phyloP scores from a whole-genome alignment of 106 monocot genomes.

The Iris macrosiphon region DNA sequence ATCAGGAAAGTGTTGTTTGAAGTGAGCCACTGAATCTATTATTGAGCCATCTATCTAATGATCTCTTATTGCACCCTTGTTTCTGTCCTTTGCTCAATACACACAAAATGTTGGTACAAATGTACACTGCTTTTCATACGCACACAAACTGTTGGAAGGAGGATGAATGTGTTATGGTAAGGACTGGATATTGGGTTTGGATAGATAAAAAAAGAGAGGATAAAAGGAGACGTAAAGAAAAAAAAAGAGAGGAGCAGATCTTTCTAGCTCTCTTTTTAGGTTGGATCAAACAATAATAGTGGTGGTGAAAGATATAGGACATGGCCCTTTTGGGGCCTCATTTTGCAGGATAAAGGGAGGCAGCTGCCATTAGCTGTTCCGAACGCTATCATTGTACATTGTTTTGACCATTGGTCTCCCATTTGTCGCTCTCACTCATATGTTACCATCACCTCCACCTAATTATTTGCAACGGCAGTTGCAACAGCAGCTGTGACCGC shows the following conservation, averaged over 20 bases:
- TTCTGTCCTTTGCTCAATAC: constrained; percentile 2
- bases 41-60: constrained; percentile 4
- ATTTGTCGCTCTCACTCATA: neutral
- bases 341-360: constrained; percentile 18
- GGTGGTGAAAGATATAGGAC: constrained; percentile 5
- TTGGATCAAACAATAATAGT: too few species aligned
- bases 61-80: neutral
- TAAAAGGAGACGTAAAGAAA: neutral
- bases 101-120: constrained; percentile 1
- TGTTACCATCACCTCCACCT: too few species aligned
- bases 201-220: neutral
- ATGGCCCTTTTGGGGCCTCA: too few species aligned
- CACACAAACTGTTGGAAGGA: too few species aligned
- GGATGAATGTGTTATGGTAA: neutral
- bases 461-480: too few species aligned
- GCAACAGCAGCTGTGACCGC: too few species aligned
- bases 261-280: too few species aligned
- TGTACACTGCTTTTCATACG: too few species aligned
- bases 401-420: constrained; percentile 12
- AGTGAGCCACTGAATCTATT: neutral
- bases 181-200: constrained; percentile 7
- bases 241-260: too few species aligned
- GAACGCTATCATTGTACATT: constrained; percentile 15
- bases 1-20: neutral
- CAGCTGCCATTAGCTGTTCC: constrained; percentile 6